A percentile compares a stretch with the other conserved stretches of the same genome.
phyloP scores from a whole-genome alignment of 2,329 filamentous ascomycete species.

The Cercospora zeae-maydis region DNA sequence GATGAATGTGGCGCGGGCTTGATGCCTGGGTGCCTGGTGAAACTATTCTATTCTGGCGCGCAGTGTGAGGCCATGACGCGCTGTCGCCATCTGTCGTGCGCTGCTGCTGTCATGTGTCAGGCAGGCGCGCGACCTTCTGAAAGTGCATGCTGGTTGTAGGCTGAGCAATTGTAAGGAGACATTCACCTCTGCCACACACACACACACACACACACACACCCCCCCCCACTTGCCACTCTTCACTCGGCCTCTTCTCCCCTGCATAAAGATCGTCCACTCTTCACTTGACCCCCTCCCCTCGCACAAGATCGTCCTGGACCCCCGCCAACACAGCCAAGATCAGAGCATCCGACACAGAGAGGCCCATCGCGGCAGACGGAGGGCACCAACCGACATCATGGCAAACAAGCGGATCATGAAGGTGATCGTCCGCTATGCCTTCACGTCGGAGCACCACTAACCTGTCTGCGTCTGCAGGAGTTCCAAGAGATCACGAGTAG shows the following conservation, averaged over 20 bases:
- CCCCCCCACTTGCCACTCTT: background rate
- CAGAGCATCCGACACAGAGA: background rate
- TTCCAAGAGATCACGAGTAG: slow-evolving; percentile 55
- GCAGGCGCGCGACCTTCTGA: background rate
- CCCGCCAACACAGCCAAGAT: background rate
- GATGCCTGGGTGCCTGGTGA: slow-evolving; percentile 1
- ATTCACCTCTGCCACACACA: background rate
- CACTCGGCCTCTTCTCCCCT: slow-evolving; percentile 5
- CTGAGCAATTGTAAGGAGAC: slow-evolving; percentile 3
- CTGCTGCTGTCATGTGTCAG: slow-evolving; percentile 1
- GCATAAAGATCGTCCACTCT: background rate
- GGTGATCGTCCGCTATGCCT: slow-evolving; percentile 29
- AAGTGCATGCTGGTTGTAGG: background rate
- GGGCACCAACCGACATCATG: slow-evolving; percentile 21
- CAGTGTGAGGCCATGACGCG: background rate
- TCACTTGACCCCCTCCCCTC: background rate
- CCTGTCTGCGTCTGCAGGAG: slow-evolving; percentile 48
- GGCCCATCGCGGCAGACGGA: background rate
- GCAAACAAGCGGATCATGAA: slow-evolving; percentile 48
- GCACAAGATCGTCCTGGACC: background rate
- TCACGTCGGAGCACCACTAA: slow-evolving; percentile 7
- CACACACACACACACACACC: no score
- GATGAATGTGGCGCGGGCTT: background rate
- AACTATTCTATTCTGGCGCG: background rate
- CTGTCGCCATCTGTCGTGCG: slow-evolving; percentile 1